Percentiles rank a stretch among this genome's conserved stretches.
Evolutionary conservation across 352 stramenopile genomes (phyloP).

Genomic region (Phytopythium boreale): DNA sequence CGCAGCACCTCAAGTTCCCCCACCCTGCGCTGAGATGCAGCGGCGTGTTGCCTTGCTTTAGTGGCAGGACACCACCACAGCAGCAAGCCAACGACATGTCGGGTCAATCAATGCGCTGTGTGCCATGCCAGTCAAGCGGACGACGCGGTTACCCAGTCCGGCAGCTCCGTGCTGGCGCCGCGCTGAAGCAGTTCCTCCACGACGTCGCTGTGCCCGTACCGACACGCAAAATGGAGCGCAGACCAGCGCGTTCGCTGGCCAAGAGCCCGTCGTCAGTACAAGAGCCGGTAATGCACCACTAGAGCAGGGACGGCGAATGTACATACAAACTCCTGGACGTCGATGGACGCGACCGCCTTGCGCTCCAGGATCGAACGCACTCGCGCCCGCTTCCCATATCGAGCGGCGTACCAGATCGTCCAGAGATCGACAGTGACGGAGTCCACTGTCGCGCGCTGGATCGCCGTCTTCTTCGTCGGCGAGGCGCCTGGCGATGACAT

Average conservation of each 20-base stretch:
- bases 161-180: constrained; percentile 41
- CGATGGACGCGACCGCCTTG: constrained; percentile 28
- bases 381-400: constrained; percentile 49
- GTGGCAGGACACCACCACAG: neutral
- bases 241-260: constrained; percentile 55
- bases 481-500: constrained; percentile 1
- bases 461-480: constrained; percentile 14
- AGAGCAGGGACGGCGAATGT: neutral
- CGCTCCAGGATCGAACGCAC: constrained; percentile 51
- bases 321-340: constrained; percentile 54
- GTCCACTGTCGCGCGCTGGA: constrained; percentile 22
- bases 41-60: constrained; percentile 60
- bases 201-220: constrained; percentile 43
- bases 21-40: constrained; percentile 69
- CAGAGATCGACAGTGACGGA: constrained; percentile 34
- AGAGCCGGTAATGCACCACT: neutral
- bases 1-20: constrained; percentile 48
- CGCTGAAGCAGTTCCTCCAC: constrained; percentile 46
- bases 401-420: constrained; percentile 75
- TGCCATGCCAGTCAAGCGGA: too few species aligned
- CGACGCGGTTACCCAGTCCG: constrained; percentile 32
- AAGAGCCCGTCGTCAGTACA: neutral
- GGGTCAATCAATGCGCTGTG: neutral
- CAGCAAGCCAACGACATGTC: neutral
- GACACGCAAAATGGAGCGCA: constrained; percentile 56